Evolutionary conservation across 305 asterid genomes (phyloP), one percentile per base, ranked within the genome.

Genomic region (Rubia peregrina): DNA sequence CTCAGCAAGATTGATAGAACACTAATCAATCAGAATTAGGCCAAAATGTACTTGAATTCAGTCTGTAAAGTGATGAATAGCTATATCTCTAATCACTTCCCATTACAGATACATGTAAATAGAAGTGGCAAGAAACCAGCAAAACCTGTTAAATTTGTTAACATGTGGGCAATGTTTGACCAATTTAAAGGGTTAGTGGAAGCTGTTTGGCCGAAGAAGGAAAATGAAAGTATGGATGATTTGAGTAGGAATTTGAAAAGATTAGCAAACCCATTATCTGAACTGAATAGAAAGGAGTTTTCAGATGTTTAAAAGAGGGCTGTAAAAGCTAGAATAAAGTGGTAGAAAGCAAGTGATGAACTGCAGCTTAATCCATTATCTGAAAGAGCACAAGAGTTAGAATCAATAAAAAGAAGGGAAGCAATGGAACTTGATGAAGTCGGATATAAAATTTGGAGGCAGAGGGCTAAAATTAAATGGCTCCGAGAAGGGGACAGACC

Each of bases 41-140:
- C 13, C 1, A 2, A 13, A 11, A 0, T 10, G 10, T 2, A 1
- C 5, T 0, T 11, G 17, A 3, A 46, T 2, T 11, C 51, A 11
- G 0, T 0, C 1, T 46, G 5, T 3, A 7, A 8, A 0, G 2
- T 8, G 1, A 8, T 6, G 1, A 8, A 1, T 8, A 42, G 1
- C 1, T 9, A 14, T 11, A 12, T 11, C 2, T 10, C 17, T 9
- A 5, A 46, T 2, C 51, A 46, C 17, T 46, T 11, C 16, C 51
- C 51, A 11, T 12, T 46, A 0, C 3, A 13, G 4, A 10, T 46
- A 3, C 51, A 46, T 0, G 0, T 46, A 2, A 10, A 0, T 1
- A 46, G 13, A 12, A 3, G 1, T 11, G 16, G 4, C 0, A 3
- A 11, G 2, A 0, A 1, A 0, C 3, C 13, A 3, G 17, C 51